Base-by-base conservation (phyloP, 441 rosid species). In the Gossypium davidsonii region DNA sequence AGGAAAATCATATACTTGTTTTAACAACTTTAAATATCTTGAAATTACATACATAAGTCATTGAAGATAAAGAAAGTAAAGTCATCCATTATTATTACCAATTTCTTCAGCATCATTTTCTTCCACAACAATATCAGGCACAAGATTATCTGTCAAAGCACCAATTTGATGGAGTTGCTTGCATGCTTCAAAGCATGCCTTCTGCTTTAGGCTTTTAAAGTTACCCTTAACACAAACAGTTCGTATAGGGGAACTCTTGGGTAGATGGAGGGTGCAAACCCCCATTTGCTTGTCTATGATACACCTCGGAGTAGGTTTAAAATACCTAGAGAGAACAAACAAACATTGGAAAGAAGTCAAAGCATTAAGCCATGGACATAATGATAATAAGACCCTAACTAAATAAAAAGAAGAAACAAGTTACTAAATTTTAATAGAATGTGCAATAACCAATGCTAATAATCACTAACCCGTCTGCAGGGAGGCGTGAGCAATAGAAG, bases 101-200 rank as follows among this genome's bases (percentile, higher is more conserved):
- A 69, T 46, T 64, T 78, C 85, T 79, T 82, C 82, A 39, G 49
- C 77, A 46, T 62, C 76, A 69, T 79, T 77, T 84, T 93, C 89
- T 79, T 87, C 95, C 48, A 53, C 72, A 53, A 90, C 83, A 77
- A 80, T 85, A 77, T 86, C 93, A 56, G 97, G 99, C 74, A 96
- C 87, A 74, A 93, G 97, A 77, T 90, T 49, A 85, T 91, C 97
- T 20, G 87, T 90, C 70, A 95, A 83, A 77, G 97, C 91, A 56
- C 96, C 94, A 83, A 76, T 72, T 74, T 61, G 1, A 58, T 96
- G 90, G 25, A 96, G 92, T 73, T 85, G 76, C 80, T 83, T 88
- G 89, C 98, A 93, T 37, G 97, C 97, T 88, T 93, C 85, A 58
- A 96, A 87, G 77, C 97, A 96, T 59, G 85, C 94, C 81, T 76